phyloP scores from a whole-genome alignment of 345 rosid genomes.

The Populus alba region DNA sequence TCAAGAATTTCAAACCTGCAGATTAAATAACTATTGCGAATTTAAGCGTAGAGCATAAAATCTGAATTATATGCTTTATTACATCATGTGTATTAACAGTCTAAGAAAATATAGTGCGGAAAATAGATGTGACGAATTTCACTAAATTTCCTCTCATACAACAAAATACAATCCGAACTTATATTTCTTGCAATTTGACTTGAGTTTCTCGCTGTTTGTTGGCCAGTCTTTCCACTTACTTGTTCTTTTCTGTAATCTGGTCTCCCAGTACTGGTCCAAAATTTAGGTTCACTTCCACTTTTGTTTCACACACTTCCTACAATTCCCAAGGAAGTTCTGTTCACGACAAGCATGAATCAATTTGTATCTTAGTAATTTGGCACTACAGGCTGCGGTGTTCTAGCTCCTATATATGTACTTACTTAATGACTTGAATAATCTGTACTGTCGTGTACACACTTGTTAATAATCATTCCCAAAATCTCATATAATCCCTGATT shows the following conservation, averaged over 20 bases:
- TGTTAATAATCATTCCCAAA: not conserved
- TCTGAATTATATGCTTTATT: not conserved
- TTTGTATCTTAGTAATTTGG: conserved; percentile 55
- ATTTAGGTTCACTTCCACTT: conserved; percentile 13
- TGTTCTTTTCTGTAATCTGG: not conserved
- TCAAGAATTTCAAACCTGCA: not conserved
- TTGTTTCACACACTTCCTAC: conserved; percentile 25
- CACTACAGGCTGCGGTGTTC: conserved; percentile 37
- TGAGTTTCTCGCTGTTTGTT: not conserved
- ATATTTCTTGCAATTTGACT: not conserved
- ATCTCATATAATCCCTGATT: not conserved
- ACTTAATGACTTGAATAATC: conserved; percentile 7
- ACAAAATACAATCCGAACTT: not conserved
- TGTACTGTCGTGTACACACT: not conserved
- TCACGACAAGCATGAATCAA: conserved; percentile 26
- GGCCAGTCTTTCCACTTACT: not conserved
- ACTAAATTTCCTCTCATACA: not conserved
- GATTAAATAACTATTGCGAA: not conserved
- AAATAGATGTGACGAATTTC: no score
- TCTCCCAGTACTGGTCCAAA: not conserved
- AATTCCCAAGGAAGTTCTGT: conserved; percentile 59
- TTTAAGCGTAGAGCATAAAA: not conserved
- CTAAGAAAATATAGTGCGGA: not conserved
- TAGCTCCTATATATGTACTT: conserved; percentile 55
- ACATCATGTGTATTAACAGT: not conserved